These are phyloP conservation scores for Nepenthes gracilis DNA, from an alignment of 148 eudicot genomes.

Conservation along the genomic window DNA sequence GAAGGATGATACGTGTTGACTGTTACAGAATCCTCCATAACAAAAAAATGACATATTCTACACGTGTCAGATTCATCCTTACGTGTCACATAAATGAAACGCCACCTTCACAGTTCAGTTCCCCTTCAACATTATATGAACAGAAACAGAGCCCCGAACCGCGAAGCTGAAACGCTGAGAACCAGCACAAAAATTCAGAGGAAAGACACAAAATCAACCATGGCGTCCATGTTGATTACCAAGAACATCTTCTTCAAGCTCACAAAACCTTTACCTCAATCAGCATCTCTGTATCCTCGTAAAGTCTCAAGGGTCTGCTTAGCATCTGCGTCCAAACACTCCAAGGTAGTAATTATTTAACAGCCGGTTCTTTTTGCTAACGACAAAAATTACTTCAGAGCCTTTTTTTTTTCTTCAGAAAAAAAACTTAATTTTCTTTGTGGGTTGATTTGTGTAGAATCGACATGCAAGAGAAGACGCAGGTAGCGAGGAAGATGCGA, in stretches of 20 bases:
- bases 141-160: no score
- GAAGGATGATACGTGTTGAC: no score
- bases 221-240: constrained; percentile 35
- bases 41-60: no score
- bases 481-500: constrained; percentile 1
- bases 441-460: constrained; percentile 5
- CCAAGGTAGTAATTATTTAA: constrained; percentile 15
- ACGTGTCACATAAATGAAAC: no score
- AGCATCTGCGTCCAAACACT: constrained; percentile 33
- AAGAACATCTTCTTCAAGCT: constrained; percentile 31
- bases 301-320: constrained; percentile 50
- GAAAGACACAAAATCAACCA: background rate
- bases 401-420: background rate
- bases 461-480: constrained; percentile 14
- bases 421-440: background rate
- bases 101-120: no score
- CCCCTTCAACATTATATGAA: no score
- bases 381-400: no score
- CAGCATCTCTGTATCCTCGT: constrained; percentile 17
- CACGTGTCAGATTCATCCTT: no score
- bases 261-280: constrained; percentile 23
- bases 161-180: no score
- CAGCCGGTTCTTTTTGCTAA: background rate
- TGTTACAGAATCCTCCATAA: no score
- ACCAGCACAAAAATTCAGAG: no score